Percentiles rank a stretch among this genome's conserved stretches.
Evolutionary conservation across 352 stramenopile genomes (phyloP).

Genomic region (Phytophthora palmivora): DNA sequence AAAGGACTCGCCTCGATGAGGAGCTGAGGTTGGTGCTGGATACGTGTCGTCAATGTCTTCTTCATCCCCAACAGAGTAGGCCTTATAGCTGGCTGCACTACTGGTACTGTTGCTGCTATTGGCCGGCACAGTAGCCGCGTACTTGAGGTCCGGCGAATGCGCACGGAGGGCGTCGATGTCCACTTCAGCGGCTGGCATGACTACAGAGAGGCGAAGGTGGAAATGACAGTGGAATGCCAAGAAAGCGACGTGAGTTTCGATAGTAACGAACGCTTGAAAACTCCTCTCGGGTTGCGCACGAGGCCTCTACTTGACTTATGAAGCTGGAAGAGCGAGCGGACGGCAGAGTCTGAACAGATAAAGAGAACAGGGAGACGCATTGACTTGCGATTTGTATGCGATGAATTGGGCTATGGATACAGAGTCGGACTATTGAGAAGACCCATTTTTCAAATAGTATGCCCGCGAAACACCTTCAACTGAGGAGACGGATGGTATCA

Average conservation of each 20-base stretch:
- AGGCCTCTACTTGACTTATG: constrained; percentile 35
- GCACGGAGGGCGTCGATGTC: constrained; percentile 49
- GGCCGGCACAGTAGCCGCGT: constrained; percentile 13
- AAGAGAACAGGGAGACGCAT: background rate
- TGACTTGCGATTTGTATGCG: too few relatives aligned
- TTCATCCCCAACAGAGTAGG: constrained; percentile 39
- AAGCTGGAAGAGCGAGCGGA: constrained; percentile 13
- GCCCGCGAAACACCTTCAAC: too few relatives aligned
- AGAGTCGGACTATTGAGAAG: too few relatives aligned
- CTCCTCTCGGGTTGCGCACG: background rate
- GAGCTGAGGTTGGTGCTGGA: constrained; percentile 1
- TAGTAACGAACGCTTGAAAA: constrained; percentile 13
- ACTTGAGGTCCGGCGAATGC: constrained; percentile 16
- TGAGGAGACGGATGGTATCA: too few relatives aligned
- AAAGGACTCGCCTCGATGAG: constrained; percentile 15
- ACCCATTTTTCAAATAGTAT: too few relatives aligned
- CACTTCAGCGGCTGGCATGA: constrained; percentile 41
- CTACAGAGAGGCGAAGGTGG: constrained; percentile 5
- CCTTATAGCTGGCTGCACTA: constrained; percentile 35
- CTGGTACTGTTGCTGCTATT: constrained; percentile 38
- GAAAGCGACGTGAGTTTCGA: constrained; percentile 4
- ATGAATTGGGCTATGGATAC: too few relatives aligned
- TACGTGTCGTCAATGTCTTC: constrained; percentile 38
- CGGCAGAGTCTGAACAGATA: constrained; percentile 27
- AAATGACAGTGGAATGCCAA: constrained; percentile 1